Evolutionary conservation across 1,139 yeast species (phyloP), one percentile per base, ranked within the genome.

Genomic region (Yamadazyma jaroonii): DNA sequence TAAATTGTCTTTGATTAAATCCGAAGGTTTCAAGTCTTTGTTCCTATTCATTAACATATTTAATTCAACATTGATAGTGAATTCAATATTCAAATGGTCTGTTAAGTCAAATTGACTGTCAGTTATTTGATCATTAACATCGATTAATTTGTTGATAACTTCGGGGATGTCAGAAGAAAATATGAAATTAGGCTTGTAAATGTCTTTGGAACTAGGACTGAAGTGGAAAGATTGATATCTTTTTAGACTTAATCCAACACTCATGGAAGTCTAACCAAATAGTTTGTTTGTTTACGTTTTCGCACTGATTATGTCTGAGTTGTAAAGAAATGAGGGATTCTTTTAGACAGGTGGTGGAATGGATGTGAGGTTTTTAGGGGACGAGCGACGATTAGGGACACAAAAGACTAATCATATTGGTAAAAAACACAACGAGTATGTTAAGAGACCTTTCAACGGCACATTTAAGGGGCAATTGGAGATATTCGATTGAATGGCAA

Each of bases 121-220:
- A 17, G 34, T 25, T 20, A 33, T 13, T 11, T 34, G 36, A 13
- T 14, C 13, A 27, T 21, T 11, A 21, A 23, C 14, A 7, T 22
- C 22, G n/a, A 28, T 30, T 29, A 54, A 37, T 9, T 35, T 38
- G 5, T 34, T 31, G 5, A 60, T 48, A 38, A 54, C 54, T 20
- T 52, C 53, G 0, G 59, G 54, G 8, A 70, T 59, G 41, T 69
- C 67, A 9, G 72, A 66, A 6, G 69, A 59, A 42, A 64, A 65
- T 22, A 70, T 50, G 41, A 68, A 64, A 47, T 67, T 68, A 28
- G 76, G 76, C 43, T 61, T 62, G 37, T 59, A 51, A 4, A 57
- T 52, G 48, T 67, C 72, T 29, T 44, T 46, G 26, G 43, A 31
- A 25, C 39, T 46, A 12, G 43, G 42, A n/a, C 37, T 41, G 34